phyloP scores from a whole-genome alignment of 176 grass and related monocot species.

The Leersia perrieri region DNA sequence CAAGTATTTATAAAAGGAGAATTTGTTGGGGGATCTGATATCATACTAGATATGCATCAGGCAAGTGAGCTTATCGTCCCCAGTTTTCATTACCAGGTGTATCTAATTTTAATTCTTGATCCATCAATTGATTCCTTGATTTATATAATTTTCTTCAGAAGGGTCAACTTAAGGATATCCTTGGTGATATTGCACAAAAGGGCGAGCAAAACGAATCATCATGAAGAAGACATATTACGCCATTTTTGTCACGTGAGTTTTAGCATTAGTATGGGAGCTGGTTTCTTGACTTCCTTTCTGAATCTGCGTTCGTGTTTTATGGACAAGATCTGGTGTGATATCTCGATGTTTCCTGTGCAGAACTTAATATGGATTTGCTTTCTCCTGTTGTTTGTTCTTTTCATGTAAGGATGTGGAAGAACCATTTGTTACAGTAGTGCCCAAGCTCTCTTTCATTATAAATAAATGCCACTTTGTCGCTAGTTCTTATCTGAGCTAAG shows the following conservation, averaged over 20 bases:
- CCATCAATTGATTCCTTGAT: neutral
- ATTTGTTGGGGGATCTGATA: constrained; percentile 94
- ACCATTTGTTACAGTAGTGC: neutral
- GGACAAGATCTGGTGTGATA: neutral
- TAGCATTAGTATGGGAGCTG: neutral
- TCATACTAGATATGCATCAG: constrained; percentile 94
- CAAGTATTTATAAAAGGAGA: constrained; percentile 98
- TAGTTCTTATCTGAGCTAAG: neutral
- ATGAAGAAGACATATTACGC: constrained; percentile 27
- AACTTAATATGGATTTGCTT: neutral
- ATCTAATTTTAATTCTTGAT: constrained; percentile 11
- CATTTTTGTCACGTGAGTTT: neutral
- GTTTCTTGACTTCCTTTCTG: neutral
- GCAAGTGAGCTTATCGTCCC: constrained; percentile 36
- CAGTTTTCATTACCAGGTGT: neutral
- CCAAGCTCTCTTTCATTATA: neutral
- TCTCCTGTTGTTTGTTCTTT: neutral
- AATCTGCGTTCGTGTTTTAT: neutral
- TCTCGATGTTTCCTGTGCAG: neutral
- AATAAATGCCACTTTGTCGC: constrained; percentile 19
- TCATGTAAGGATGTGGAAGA: neutral
- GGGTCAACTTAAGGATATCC: constrained; percentile 76
- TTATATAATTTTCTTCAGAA: constrained; percentile 58
- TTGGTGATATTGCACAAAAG: constrained; percentile 43
- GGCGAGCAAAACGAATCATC: constrained; percentile 21